Evolutionary conservation across 257 asterid species (phyloP).

Genomic region (Thymus mandschuricus): DNA sequence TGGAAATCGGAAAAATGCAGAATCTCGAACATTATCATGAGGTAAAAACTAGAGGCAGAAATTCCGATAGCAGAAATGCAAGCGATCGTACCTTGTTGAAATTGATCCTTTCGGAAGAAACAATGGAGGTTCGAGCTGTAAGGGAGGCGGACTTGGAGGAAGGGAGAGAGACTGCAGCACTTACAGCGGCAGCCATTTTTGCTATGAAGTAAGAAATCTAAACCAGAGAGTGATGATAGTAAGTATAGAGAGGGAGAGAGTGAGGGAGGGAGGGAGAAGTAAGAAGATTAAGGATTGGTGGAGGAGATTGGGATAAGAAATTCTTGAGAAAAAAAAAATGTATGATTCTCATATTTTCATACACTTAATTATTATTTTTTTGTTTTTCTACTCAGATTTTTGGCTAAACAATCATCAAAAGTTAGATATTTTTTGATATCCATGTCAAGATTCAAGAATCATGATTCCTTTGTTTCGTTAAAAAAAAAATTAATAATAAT

Average conservation of each 20-base stretch:
- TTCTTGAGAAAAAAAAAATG: neutral
- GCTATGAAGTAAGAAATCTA: slow-evolving; percentile 7
- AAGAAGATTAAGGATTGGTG: slow-evolving; percentile 47
- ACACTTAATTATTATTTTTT: neutral
- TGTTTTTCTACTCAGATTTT: neutral
- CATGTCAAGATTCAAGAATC: neutral
- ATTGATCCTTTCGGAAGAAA: slow-evolving; percentile 64
- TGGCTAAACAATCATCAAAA: too few relatives aligned
- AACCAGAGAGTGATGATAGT: slow-evolving; percentile 15
- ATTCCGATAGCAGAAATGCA: neutral
- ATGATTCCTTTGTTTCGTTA: neutral
- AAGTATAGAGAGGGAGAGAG: slow-evolving; percentile 21
- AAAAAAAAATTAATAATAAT: neutral
- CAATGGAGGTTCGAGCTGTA: slow-evolving; percentile 55
- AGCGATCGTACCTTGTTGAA: slow-evolving; percentile 65
- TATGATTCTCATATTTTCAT: slow-evolving; percentile 15
- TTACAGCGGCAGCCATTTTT: slow-evolving; percentile 90
- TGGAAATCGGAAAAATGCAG: neutral
- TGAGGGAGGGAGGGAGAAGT: neutral
- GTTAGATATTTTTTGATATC: neutral
- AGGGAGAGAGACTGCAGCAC: slow-evolving; percentile 91
- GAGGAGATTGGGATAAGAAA: slow-evolving; percentile 51
- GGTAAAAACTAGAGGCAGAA: neutral
- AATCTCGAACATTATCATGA: neutral
- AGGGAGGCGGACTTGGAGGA: slow-evolving; percentile 72